Evolutionary conservation across 2,329 filamentous ascomycete species (phyloP), one percentile per base, ranked within the genome.

Genomic region (Sporothrix humicola): DNA sequence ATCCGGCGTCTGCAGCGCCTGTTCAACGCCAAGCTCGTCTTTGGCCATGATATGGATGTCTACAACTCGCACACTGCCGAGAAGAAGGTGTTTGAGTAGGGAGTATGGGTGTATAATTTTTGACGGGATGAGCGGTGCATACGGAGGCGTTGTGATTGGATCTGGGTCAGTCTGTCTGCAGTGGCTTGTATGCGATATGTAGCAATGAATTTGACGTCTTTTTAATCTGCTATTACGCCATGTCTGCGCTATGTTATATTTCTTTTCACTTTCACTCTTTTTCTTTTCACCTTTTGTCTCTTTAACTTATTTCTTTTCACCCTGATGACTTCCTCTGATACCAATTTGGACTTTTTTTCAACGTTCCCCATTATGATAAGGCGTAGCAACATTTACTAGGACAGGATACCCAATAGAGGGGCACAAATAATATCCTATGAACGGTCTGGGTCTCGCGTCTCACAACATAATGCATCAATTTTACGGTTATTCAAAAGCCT

Each of bases 31-130:
- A 59, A 71, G 48, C 37, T 74, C 2, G 46, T 72, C 0, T 72
- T 74, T 37, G 69, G 73, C n/a, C 69, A 72, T 15, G 73, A 72
- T 44, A 72, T 68, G 52, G 56, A 54, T 6, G 73, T 74, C 12
- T 74, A 74, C 31, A 50, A 26, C 7, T 4, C 50, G 1, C 54
- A 63, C 5, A 10, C 46, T 0, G 7, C 50, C 0, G 31, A 61
- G n/a, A 74, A 74, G 26, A 37, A 20, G 10, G 61, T 74, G 7
- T 74, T 42, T 26, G 69, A 73, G 61, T 73, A 71, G 17, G 23
- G n/a, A 5, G n/a, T n/a, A n/a, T n/a, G n/a, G n/a, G n/a, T n/a
- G n/a, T n/a, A n/a, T n/a, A n/a, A n/a, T n/a, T n/a, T n/a, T n/a
- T n/a, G n/a, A n/a, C n/a, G n/a, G n/a, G n/a, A n/a, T n/a, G n/a